phyloP scores from a whole-genome alignment of 2,329 filamentous ascomycete species.

The Aureobasidium leucospermi region DNA sequence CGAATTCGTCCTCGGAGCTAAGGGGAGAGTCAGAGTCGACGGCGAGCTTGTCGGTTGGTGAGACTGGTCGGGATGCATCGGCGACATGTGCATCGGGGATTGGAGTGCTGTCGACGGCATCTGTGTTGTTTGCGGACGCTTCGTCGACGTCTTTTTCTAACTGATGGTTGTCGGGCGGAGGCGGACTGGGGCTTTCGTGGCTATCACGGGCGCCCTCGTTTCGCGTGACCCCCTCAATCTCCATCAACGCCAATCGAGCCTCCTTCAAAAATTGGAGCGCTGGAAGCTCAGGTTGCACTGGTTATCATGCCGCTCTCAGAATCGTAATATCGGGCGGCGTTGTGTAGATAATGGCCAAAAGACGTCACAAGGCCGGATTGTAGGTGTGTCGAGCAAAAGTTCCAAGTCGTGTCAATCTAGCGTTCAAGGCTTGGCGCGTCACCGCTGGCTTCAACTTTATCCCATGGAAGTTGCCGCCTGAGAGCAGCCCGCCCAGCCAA shows the following conservation, averaged over 20 bases:
- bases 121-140: background rate
- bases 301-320: constrained; percentile 26
- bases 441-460: background rate
- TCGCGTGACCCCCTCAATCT: constrained; percentile 21
- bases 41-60: background rate
- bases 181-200: constrained; percentile 19
- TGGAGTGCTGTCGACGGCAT: constrained; percentile 3
- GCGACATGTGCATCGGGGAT: background rate
- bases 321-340: constrained; percentile 20
- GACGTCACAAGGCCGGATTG: constrained; percentile 12
- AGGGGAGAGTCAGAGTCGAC: background rate
- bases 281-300: constrained; percentile 11
- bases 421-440: background rate
- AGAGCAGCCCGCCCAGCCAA: background rate
- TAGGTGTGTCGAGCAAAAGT: constrained; percentile 9
- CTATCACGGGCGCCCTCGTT: constrained; percentile 17
- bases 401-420: background rate
- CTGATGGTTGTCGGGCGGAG: constrained; percentile 12
- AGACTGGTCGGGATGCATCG: background rate
- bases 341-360: constrained; percentile 22
- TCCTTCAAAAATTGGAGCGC: constrained; percentile 2
- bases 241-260: constrained; percentile 17
- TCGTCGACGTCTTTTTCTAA: background rate
- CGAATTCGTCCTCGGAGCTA: background rate
- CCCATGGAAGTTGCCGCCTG: background rate